Percentiles rank a stretch among this genome's conserved stretches.
phyloP scores from a whole-genome alignment of 2,329 filamentous ascomycete genomes.

The Bisporella sp. region DNA sequence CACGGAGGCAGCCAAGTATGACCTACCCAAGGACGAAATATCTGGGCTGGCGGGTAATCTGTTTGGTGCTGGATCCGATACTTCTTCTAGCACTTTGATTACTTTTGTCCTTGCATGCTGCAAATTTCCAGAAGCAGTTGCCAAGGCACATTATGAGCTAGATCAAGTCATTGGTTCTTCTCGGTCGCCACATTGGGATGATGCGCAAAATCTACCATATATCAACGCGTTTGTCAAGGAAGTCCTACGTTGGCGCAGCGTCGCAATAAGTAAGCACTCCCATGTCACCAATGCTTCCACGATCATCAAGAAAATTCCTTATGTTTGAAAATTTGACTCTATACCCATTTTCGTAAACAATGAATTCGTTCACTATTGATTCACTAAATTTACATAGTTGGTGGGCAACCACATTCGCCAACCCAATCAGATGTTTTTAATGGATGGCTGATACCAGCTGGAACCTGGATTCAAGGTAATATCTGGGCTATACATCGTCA shows the following conservation, averaged over 20 bases:
- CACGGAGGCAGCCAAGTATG: too few species aligned
- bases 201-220: conserved; percentile 34
- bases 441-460: conserved; percentile 11
- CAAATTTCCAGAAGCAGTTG: conserved; percentile 30
- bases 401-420: conserved; percentile 46
- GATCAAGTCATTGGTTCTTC: conserved; percentile 32
- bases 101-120: conserved; percentile 31
- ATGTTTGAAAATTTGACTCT: too few species aligned
- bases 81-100: conserved; percentile 27
- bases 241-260: conserved; percentile 38
- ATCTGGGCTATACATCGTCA: conserved; percentile 36
- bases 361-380: too few species aligned
- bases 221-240: conserved; percentile 37
- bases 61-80: conserved; percentile 33
- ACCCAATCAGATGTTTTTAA: conserved; percentile 48
- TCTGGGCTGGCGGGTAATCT: conserved; percentile 27
- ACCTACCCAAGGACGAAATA: conserved; percentile 19
- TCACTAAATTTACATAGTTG: conserved; percentile 14
- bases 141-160: conserved; percentile 34
- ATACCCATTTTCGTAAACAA: too few species aligned
- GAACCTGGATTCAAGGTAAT: conserved; percentile 30
- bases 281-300: too few species aligned
- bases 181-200: conserved; percentile 31
- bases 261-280: conserved; percentile 28
- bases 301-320: too few species aligned